Conservation (phyloP, 192 early-diverging fungal genomes). For the Linderina pennispora region DNA sequence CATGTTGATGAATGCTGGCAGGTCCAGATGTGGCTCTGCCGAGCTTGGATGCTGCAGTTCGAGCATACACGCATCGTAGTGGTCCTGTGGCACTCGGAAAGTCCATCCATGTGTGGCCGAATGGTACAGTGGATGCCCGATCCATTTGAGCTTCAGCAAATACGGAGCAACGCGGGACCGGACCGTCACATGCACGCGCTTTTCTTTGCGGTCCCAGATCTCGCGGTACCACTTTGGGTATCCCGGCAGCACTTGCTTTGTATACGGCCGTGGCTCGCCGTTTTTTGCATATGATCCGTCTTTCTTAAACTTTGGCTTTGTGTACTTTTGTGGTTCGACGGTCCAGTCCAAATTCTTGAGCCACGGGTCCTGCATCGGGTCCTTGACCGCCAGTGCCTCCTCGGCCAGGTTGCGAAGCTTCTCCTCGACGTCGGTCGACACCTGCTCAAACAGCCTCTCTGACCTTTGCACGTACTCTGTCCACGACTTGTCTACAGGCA, state of each 20-base stretch:
- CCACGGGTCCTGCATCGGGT: slow-evolving; percentile 66
- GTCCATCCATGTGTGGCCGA: slow-evolving; percentile 71
- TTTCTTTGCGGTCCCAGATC: slow-evolving; percentile 56
- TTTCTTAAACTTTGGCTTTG: slow-evolving; percentile 23
- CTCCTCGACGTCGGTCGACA: slow-evolving; percentile 46
- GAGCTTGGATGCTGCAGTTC: background rate
- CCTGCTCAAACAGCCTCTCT: slow-evolving; percentile 50
- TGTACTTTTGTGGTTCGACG: slow-evolving; percentile 41
- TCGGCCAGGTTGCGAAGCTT: slow-evolving; percentile 42
- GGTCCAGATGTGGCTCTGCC: background rate
- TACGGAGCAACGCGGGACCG: slow-evolving; percentile 74
- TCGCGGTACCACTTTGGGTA: slow-evolving; percentile 80
- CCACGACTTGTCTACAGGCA: slow-evolving; percentile 82
- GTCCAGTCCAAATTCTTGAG: slow-evolving; percentile 75
- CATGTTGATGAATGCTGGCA: slow-evolving; percentile 28
- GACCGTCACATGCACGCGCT: slow-evolving; percentile 59
- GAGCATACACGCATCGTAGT: slow-evolving; percentile 15
- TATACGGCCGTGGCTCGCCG: slow-evolving; percentile 42
- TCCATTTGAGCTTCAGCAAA: slow-evolving; percentile 79
- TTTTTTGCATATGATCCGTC: slow-evolving; percentile 38
- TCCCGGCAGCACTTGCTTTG: slow-evolving; percentile 45
- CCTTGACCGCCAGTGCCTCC: slow-evolving; percentile 26
- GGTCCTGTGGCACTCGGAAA: slow-evolving; percentile 57
- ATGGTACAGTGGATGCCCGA: slow-evolving; percentile 71
- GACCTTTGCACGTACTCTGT: slow-evolving; percentile 56